Evolutionary conservation across 257 asterid species (phyloP), one percentile per base, ranked within the genome.

Genomic region (Gynochthodes officinalis): DNA sequence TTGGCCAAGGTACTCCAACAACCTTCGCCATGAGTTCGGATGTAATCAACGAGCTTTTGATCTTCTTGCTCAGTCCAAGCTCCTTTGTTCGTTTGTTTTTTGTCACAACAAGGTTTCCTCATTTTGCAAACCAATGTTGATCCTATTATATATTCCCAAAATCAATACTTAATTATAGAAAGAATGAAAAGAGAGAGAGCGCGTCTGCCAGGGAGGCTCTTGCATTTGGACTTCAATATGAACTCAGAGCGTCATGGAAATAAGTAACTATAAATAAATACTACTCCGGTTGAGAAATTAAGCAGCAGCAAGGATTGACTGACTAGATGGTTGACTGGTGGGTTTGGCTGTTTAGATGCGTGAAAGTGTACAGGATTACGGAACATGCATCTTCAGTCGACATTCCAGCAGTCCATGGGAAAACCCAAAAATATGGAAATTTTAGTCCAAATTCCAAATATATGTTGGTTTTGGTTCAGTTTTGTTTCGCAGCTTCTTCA

Each of bases 21-120:
- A 62, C 78, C 86, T 63, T 82, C 80, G 4, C 83, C 85, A 14
- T 82, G 83, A 50, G 61, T 54, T 4, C 65, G 75, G 83, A 84
- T 73, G 50, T 71, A 67, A 33, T 77, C 49, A 8, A 82, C 61
- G 79, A 80, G 79, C 73, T 82, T 82, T 15, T 75, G 70, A 63
- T 84, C 89, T 82, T 85, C 87, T 78, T 80, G 64, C 57, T 61
- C 72, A 18, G 84, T 82, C 87, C 85, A 82, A 42, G 73, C 72
- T 48, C 80, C 85, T 27, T 40, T 66, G 12, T 44, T 55, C 5
- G 52, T 77, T 43, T 40, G 74, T 21, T 71, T 57, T 25, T 55
- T 69, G 25, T 50, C 77, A 40, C 75, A 28, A 33, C 69, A 33
- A 57, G 78, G 78, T 32, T 16, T 66, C 69, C 67, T 71, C 82